These are phyloP conservation scores for Auriculariales sp. DNA, from an alignment of 768 basidiomycete species.

Conservation along the genomic window DNA sequence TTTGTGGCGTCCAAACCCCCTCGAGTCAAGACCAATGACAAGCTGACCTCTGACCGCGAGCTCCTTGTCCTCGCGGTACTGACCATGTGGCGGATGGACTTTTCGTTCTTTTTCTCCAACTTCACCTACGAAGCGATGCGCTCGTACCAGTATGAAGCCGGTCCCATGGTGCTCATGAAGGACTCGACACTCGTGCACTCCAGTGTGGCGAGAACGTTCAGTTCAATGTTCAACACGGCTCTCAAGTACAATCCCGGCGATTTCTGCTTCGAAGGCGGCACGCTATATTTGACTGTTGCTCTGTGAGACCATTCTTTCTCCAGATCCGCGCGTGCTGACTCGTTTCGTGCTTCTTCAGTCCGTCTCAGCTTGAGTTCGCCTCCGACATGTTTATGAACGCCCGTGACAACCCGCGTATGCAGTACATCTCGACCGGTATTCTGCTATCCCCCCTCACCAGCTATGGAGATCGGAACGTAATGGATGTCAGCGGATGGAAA, in stretches of 20 bases:
- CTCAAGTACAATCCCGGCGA: neutral
- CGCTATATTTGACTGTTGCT: neutral
- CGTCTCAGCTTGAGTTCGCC: neutral
- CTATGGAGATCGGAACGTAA: too few relatives aligned
- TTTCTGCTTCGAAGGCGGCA: neutral
- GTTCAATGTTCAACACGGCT: neutral
- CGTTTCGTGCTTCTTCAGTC: too few relatives aligned
- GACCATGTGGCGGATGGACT: conserved; percentile 50
- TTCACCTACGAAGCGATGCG: conserved; percentile 16
- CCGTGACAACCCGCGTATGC: too few relatives aligned
- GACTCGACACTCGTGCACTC: neutral
- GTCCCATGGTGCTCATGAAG: neutral
- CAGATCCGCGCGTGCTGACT: too few relatives aligned
- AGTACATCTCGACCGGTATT: too few relatives aligned
- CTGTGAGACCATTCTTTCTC: neutral
- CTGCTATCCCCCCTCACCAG: too few relatives aligned
- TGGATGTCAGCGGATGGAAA: conserved; percentile 3
- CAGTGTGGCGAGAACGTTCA: neutral
- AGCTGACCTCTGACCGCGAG: conserved; percentile 26
- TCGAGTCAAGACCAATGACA: too few relatives aligned
- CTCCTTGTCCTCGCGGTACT: conserved; percentile 53
- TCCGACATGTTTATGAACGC: conserved; percentile 1
- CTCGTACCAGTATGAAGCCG: neutral
- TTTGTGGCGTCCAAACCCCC: too few relatives aligned
- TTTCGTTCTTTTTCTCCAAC: conserved; percentile 37